Evolutionary conservation across 345 rosid genomes (phyloP), one percentile per base, ranked within the genome.

Genomic region (Eucalyptus globulus): DNA sequence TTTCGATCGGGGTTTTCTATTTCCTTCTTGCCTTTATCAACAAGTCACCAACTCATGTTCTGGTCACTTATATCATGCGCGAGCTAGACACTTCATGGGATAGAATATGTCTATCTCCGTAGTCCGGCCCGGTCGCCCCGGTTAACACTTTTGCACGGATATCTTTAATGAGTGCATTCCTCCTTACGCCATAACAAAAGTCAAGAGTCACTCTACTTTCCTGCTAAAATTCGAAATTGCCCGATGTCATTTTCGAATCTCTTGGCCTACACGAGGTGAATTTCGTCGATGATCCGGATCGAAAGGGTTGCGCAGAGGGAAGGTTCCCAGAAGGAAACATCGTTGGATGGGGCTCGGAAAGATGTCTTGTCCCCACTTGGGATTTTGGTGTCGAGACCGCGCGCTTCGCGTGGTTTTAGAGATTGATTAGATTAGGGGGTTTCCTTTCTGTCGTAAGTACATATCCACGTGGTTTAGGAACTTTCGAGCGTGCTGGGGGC

Each of bases 61-160:
- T 12, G 0, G 67, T 27, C 67, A 10, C 14, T 58, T 1, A 2
- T 5, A 10, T 26, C n/a, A 15, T 11, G 14, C 3, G 14, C 2
- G 14, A 24, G 29, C 65, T 58, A 26, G 14, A 5, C 65, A 11
- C 14, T 58, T 24, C n/a, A 26, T 26, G n/a, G 65, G 14, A 58
- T 24, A 0, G 14, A 11, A 26, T 26, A 58, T 24, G 29, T 58
- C 65, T 58, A 24, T 58, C 2, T 58, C 14, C 14, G 2, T 24
- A 58, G 5, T 3, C n/a, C 65, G 7, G 11, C 65, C n/a, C 29
- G 14, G 2, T 11, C 65, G 7, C 0, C 11, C 58, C 26, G 58
- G 24, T 53, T 53, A 8, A 53, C 58, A 8, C 58, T 58, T 58
- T 5, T 1, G n/a, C 0, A 58, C 14, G 65, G 0, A 58, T 10